Evolutionary conservation across 1,139 yeast species (phyloP).

Genomic region (Candida sp.): DNA sequence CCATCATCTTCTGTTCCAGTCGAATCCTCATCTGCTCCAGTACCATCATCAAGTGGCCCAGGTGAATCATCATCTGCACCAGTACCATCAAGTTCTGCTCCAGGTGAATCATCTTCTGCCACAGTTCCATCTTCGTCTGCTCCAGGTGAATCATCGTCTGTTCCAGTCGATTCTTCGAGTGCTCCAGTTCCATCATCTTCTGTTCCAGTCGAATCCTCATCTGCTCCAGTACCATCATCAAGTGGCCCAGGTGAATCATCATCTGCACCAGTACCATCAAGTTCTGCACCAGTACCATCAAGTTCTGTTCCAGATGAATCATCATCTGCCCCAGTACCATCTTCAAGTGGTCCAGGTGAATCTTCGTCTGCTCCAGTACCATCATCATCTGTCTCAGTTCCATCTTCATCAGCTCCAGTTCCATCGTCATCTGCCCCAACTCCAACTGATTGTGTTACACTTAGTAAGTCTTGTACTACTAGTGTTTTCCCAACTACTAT

Average conservation of each 20-base stretch:
- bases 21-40: neutral
- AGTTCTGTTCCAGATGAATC: neutral
- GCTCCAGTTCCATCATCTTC: neutral
- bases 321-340: neutral
- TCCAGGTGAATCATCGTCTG: conserved; percentile 2
- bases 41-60: conserved; percentile 2
- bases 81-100: neutral
- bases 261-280: neutral
- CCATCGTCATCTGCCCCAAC: neutral
- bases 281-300: no score
- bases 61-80: neutral
- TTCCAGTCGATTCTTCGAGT: neutral
- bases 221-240: conserved; percentile 3
- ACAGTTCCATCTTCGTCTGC: neutral
- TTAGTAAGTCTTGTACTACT: neutral
- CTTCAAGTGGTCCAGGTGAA: neutral
- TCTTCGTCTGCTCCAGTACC: neutral
- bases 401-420: neutral
- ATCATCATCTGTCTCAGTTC: neutral
- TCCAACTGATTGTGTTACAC: neutral
- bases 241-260: conserved; percentile 2
- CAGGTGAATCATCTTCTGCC: neutral
- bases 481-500: neutral
- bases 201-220: neutral
- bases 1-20: conserved; percentile 2